Percentiles rank a stretch among this genome's conserved stretches.
These are phyloP conservation scores for Pestalotiopsis sp. DNA, from an alignment of 2,329 filamentous ascomycete species.

Conservation along the genomic window DNA sequence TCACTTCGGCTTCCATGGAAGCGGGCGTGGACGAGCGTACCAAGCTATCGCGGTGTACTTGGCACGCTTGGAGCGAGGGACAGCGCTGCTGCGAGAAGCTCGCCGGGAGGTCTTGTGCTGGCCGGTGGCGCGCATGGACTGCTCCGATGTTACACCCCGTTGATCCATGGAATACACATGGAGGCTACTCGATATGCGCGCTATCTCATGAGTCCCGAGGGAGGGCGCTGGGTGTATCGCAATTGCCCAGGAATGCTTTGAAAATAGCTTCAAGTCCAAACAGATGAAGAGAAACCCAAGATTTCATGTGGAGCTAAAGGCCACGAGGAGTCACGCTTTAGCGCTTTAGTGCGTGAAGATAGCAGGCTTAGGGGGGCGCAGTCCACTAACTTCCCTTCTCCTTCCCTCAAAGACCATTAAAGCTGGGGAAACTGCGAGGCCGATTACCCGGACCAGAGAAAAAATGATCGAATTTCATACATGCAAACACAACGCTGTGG, in stretches of 20 bases:
- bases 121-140: background rate
- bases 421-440: background rate
- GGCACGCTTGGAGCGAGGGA: constrained; percentile 5
- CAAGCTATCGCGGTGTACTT: constrained; percentile 10
- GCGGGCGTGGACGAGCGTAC: background rate
- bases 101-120: background rate
- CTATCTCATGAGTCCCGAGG: background rate
- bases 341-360: background rate
- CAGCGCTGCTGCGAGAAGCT: background rate
- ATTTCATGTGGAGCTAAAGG: background rate
- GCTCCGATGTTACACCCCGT: background rate
- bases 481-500: too few relatives aligned
- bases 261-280: background rate
- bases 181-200: background rate
- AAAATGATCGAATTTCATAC: too few relatives aligned
- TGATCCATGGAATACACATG: background rate
- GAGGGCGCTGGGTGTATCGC: background rate
- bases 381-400: background rate
- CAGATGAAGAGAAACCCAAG: background rate
- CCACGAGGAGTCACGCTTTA: background rate
- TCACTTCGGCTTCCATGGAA: too few relatives aligned
- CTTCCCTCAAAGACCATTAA: background rate
- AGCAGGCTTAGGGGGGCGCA: background rate
- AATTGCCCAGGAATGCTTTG: background rate
- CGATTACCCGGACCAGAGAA: too few relatives aligned